Conservation (phyloP, 202 grass and related monocot species). For the Zoysia matrella region DNA sequence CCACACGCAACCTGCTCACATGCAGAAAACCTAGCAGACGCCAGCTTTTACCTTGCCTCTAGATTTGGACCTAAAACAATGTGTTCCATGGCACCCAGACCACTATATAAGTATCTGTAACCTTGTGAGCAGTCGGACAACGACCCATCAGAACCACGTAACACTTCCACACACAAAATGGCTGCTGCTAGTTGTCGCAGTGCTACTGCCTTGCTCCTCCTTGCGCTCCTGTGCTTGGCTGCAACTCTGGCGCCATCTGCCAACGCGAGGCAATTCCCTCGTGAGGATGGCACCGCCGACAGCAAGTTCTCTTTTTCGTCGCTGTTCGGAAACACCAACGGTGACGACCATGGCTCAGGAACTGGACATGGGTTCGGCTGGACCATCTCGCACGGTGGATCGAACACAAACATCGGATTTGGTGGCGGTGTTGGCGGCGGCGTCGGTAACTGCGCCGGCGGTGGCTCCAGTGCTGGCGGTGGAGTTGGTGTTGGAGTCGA, state of each 20-base stretch:
- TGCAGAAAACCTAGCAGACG: conserved; percentile 19
- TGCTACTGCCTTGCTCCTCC: neutral
- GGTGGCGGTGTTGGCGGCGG: conserved; percentile 60
- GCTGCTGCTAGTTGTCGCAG: neutral
- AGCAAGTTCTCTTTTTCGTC: conserved; percentile 38
- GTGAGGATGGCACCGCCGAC: neutral
- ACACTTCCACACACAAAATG: conserved; percentile 21
- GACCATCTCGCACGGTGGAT: conserved; percentile 48
- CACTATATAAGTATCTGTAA: conserved; percentile 26
- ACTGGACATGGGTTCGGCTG: conserved; percentile 56
- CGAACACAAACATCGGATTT: conserved; percentile 37
- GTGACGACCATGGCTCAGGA: conserved; percentile 48
- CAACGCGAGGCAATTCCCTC: conserved; percentile 42
- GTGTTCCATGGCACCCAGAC: neutral
- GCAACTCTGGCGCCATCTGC: neutral
- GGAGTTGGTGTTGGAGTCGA: conserved; percentile 57
- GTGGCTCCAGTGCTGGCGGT: conserved; percentile 49
- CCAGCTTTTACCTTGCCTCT: conserved; percentile 26
- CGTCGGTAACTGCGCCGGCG: conserved; percentile 36
- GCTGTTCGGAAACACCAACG: neutral
- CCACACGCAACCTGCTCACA: conserved; percentile 37
- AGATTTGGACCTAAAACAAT: conserved; percentile 34
- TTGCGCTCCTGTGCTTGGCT: neutral
- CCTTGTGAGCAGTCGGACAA: neutral
- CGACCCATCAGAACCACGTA: neutral